phyloP scores from a whole-genome alignment of 352 stramenopile genomes.

The Globisporangium nodosum region DNA sequence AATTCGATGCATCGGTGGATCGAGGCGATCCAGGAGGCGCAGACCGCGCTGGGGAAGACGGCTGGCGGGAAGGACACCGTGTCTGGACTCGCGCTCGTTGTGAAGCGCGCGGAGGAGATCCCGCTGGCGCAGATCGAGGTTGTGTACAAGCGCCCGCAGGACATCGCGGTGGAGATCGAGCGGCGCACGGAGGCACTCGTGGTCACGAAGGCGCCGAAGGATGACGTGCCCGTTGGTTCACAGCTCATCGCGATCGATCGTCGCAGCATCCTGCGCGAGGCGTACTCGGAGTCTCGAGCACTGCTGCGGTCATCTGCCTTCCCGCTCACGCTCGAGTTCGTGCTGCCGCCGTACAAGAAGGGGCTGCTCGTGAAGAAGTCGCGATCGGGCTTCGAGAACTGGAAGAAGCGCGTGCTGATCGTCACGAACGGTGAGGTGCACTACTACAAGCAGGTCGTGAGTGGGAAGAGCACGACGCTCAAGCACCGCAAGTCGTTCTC shows the following conservation, averaged over 20 bases:
- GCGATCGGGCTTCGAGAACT: constrained; percentile 82
- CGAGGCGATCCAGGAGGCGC: constrained; percentile 73
- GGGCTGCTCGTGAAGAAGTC: constrained; percentile 82
- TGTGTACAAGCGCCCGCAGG: constrained; percentile 46
- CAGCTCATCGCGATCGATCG: constrained; percentile 66
- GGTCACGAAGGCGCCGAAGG: constrained; percentile 43
- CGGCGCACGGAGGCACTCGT: constrained; percentile 71
- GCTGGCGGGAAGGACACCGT: constrained; percentile 45
- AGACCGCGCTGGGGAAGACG: constrained; percentile 48
- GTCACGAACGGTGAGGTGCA: constrained; percentile 78
- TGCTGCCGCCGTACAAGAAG: constrained; percentile 80
- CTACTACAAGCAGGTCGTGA: constrained; percentile 73
- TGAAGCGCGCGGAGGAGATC: constrained; percentile 78
- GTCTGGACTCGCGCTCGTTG: constrained; percentile 54
- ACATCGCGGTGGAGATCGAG: constrained; percentile 72
- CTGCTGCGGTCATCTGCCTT: constrained; percentile 48
- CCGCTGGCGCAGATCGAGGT: constrained; percentile 59
- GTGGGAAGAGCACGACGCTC: constrained; percentile 31
- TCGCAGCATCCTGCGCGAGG: constrained; percentile 57
- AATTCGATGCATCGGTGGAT: constrained; percentile 86
- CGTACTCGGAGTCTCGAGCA: constrained; percentile 46
- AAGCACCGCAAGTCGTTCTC: constrained; percentile 85
- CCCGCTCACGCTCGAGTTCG: constrained; percentile 65
- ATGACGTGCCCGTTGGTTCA: constrained; percentile 54
- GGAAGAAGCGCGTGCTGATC: constrained; percentile 77